These are phyloP conservation scores for Withania somnifera DNA, from an alignment of 305 asterid genomes.

Conservation along the genomic window DNA sequence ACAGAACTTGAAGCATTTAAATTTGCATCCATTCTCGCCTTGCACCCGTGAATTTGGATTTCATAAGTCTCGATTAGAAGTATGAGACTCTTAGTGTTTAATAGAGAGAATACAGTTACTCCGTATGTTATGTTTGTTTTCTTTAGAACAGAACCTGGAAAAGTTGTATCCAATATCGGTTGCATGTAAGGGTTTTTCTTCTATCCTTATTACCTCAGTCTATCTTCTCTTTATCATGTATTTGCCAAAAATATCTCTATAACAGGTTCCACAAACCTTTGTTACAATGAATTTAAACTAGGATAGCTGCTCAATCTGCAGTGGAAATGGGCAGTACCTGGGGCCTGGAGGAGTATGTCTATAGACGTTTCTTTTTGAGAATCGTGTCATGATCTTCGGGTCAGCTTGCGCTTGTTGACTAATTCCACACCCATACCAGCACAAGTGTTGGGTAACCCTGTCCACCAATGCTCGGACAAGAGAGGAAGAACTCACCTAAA, in stretches of 20 bases:
- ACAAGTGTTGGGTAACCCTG: not conserved
- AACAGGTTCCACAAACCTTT: not conserved
- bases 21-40: not conserved
- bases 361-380: not conserved
- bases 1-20: not conserved
- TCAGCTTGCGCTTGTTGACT: not conserved
- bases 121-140: no score
- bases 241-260: not conserved
- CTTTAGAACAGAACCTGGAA: no score
- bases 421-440: not conserved
- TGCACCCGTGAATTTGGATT: not conserved
- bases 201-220: no score
- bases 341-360: not conserved
- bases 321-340: not conserved
- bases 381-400: not conserved
- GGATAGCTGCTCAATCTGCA: not conserved
- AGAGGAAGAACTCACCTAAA: not conserved
- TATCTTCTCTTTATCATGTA: not conserved
- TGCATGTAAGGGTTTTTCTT: no score
- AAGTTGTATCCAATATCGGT: no score
- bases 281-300: not conserved
- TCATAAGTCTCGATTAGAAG: not conserved
- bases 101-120: not conserved
- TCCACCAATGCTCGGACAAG: not conserved
- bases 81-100: not conserved